Base-by-base conservation (phyloP, 495 filamentous ascomycete species). In the Beverwykella pulmonaria region DNA sequence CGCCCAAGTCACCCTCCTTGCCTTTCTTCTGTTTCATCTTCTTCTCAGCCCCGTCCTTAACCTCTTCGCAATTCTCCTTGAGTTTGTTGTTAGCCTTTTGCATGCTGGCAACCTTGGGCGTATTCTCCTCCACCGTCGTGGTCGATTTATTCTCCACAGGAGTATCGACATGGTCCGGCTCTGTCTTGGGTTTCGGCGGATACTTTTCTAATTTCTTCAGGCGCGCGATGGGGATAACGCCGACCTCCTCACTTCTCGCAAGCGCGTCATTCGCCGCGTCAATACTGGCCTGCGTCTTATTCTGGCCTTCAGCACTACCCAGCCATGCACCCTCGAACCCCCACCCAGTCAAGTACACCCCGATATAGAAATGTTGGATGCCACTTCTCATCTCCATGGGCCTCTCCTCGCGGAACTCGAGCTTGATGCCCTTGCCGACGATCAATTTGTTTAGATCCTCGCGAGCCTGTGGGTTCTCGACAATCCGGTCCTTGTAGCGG, bases 261-360 rank as follows among this genome's bases (percentile, higher is more conserved):
- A 95, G 66, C 1, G 90, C 91, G 67, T 83, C 77, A 48, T 76
- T 74, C 27, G 92, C 92, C 27, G 92, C 92, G 61, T 81, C 83
- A 53, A 85, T 80, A 1, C 90, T 90, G 10, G 92, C 92, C 53
- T 89, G 87, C 56, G 83, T 84, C 75, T 93, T 94, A 54, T 83
- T 88, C 47, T 81, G 73, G 6, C 87, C 92, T 26, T 80, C 81
- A 17, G 91, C 92, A 34, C 79, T 82, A 0, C 90, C 92, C 8
- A 96, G 74, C 72, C 82, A 78, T 70, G 82, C 77, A 41, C 84
- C 80, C 20, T 79, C 77, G 79, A 88, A 89, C 17, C 91, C 90
- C 81, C 87, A 91, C 1, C 91, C 92, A 7, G 84, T 84, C 20
- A 92, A 76, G 74, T 87, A 91, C 0, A 88, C 84, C 0, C 84